Conservation (phyloP, 177 flowering plant genomes). For the Vitis hybrid region DNA sequence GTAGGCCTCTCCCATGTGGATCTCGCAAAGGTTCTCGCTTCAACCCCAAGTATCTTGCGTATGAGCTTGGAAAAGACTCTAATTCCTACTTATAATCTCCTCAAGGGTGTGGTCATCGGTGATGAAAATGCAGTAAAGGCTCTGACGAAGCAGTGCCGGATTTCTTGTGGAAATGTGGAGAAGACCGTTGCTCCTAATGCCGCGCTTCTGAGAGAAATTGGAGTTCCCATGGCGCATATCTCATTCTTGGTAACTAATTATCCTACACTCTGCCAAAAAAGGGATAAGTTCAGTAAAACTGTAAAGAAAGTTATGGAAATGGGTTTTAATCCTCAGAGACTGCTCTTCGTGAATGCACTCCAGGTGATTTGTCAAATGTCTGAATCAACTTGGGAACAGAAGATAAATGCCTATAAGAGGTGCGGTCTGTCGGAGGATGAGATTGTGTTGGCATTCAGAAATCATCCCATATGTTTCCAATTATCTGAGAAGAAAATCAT, state of each 20-base stretch:
- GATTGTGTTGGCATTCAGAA: too few species aligned
- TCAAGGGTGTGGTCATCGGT: not conserved
- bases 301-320: slow-evolving; percentile 7
- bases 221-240: slow-evolving; percentile 7
- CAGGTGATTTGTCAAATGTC: not conserved
- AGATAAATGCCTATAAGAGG: not conserved
- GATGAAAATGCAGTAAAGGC: slow-evolving; percentile 3
- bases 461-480: too few species aligned
- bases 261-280: not conserved
- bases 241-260: not conserved
- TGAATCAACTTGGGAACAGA: not conserved
- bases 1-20: not conserved
- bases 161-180: not conserved
- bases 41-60: not conserved
- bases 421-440: too few species aligned
- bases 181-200: not conserved
- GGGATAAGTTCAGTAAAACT: slow-evolving; percentile 1
- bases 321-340: slow-evolving; percentile 8
- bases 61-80: not conserved
- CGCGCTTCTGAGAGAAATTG: not conserved
- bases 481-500: too few species aligned
- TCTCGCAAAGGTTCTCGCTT: not conserved
- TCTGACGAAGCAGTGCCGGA: not conserved
- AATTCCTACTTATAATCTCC: not conserved
- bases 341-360: not conserved